phyloP scores from a whole-genome alignment of 805 yeast genomes.

The Spathaspora passalidarum region DNA sequence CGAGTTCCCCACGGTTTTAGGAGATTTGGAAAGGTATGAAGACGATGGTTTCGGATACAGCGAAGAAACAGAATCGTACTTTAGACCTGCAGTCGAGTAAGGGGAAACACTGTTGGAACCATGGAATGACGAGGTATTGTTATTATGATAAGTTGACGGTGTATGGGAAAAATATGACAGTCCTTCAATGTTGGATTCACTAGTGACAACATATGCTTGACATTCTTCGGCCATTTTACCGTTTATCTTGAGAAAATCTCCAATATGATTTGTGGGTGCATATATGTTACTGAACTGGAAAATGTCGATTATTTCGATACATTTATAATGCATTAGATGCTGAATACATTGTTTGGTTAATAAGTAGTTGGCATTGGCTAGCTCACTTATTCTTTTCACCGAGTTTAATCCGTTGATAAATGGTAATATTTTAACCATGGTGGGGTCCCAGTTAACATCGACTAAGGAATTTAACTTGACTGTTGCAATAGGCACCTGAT shows the following conservation, averaged over 20 bases:
- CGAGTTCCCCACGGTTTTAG: slow-evolving; percentile 5
- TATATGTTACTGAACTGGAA: slow-evolving; percentile 87
- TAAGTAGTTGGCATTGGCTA: slow-evolving; percentile 77
- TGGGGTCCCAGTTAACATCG: slow-evolving; percentile 96
- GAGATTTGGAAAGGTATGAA: slow-evolving; percentile 9
- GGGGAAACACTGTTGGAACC: slow-evolving; percentile 1
- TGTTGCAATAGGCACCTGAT: slow-evolving; percentile 89
- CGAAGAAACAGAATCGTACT: slow-evolving; percentile 7
- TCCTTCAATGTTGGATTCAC: slow-evolving; percentile 18
- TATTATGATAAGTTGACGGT: slow-evolving; percentile 6
- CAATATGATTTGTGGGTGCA: slow-evolving; percentile 81
- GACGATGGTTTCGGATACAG: slow-evolving; percentile 10
- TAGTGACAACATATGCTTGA: slow-evolving; percentile 69
- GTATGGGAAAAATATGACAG: slow-evolving; percentile 30
- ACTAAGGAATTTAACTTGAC: slow-evolving; percentile 69
- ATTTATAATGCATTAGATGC: slow-evolving; percentile 85
- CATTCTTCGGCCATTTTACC: slow-evolving; percentile 72
- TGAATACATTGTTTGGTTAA: slow-evolving; percentile 85
- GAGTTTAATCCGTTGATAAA: slow-evolving; percentile 87
- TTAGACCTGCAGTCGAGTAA: background rate
- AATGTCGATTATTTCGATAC: slow-evolving; percentile 78
- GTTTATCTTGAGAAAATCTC: slow-evolving; percentile 58
- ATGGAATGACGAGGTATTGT: slow-evolving; percentile 4
- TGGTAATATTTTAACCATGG: slow-evolving; percentile 85
- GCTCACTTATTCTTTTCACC: slow-evolving; percentile 66